phyloP scores from a whole-genome alignment of 345 rosid genomes.

The Microthlaspi erraticum region DNA sequence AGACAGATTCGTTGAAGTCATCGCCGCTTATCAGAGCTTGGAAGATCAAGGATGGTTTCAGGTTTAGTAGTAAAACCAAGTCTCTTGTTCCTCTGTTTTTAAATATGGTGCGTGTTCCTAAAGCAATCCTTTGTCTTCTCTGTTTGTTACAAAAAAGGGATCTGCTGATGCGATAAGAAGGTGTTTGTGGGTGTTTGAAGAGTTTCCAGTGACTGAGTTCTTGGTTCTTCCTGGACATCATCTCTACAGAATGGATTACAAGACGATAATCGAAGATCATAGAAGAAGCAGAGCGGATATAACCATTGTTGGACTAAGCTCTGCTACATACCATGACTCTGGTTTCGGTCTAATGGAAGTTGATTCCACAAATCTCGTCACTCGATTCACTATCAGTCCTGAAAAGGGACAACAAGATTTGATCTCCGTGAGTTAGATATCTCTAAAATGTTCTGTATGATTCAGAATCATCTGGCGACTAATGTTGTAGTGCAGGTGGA shows the following conservation, averaged over 20 bases:
- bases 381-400: conserved; percentile 46
- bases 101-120: conserved; percentile 5
- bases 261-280: conserved; percentile 61
- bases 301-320: conserved; percentile 60
- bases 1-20: conserved; percentile 72
- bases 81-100: conserved; percentile 7
- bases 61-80: conserved; percentile 44
- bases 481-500: conserved; percentile 50
- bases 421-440: conserved; percentile 46
- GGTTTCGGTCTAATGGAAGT: conserved; percentile 62
- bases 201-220: conserved; percentile 71
- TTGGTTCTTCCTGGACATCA: conserved; percentile 85
- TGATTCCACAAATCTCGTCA: conserved; percentile 55
- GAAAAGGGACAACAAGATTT: conserved; percentile 35
- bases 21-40: conserved; percentile 85
- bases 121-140: conserved; percentile 16
- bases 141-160: conserved; percentile 53
- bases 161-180: conserved; percentile 90
- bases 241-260: conserved; percentile 87
- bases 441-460: conserved; percentile 18
- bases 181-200: conserved; percentile 82
- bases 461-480: conserved; percentile 39
- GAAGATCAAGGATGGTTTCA: conserved; percentile 82
- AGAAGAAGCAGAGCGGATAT: conserved; percentile 60
- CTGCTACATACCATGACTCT: conserved; percentile 48